Percentiles rank a stretch among this genome's conserved stretches.
Conservation (phyloP, 495 filamentous ascomycete species). For the Neurospora africana region DNA sequence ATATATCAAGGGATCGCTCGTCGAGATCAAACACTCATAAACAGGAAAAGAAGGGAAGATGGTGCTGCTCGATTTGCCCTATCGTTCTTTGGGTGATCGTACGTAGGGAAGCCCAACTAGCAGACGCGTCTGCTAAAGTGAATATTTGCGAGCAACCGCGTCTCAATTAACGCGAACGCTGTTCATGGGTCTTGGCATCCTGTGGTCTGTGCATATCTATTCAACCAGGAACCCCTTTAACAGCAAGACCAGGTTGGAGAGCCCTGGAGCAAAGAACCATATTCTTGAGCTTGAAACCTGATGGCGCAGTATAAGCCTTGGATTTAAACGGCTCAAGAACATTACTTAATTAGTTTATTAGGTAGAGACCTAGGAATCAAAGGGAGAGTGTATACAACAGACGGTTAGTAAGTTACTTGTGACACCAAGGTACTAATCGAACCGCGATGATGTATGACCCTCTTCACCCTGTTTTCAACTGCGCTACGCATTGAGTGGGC, state of each 20-base stretch:
- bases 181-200: neutral
- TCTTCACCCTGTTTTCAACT: neutral
- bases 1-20: neutral
- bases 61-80: neutral
- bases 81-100: neutral
- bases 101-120: neutral
- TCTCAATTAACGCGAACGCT: slow-evolving; percentile 1
- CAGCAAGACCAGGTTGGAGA: neutral
- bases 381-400: neutral
- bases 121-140: slow-evolving; percentile 4
- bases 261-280: neutral
- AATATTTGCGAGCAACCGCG: neutral
- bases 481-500: neutral
- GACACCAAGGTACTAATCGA: neutral
- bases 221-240: neutral
- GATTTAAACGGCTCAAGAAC: too few relatives aligned
- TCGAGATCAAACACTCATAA: neutral
- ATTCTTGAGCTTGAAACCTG: too few relatives aligned
- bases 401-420: neutral
- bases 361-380: too few relatives aligned
- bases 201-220: neutral
- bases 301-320: too few relatives aligned
- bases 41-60: neutral
- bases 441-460: neutral
- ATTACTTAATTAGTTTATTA: neutral